Evolutionary conservation across 2,329 filamentous ascomycete genomes (phyloP).

Genomic region (Neofusicoccum sp.): DNA sequence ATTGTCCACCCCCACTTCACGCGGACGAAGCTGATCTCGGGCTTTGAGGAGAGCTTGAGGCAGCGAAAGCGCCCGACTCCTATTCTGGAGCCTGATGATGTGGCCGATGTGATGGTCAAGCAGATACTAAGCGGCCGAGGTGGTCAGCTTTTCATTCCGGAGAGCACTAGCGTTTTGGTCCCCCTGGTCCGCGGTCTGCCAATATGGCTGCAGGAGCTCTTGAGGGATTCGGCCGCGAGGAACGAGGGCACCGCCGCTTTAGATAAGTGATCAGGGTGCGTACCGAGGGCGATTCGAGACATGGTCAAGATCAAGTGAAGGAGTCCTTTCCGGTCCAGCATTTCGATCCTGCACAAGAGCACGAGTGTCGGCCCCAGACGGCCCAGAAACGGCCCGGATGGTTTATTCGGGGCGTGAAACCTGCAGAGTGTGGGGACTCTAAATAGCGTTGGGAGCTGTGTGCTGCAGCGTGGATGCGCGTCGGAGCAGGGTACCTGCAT

Average conservation of each 20-base stretch:
- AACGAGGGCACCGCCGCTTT: neutral
- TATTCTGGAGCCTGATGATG: slow-evolving; percentile 26
- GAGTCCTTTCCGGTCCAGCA: neutral
- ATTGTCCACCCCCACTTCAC: slow-evolving; percentile 32
- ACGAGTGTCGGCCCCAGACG: neutral
- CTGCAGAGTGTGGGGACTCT: neutral
- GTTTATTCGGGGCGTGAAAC: neutral
- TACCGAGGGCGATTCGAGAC: neutral
- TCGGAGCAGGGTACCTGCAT: neutral
- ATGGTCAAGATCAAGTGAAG: neutral
- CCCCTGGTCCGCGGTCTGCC: slow-evolving; percentile 31
- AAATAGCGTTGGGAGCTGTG: neutral
- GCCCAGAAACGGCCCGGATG: neutral
- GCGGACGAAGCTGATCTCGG: slow-evolving; percentile 28
- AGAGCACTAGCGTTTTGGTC: slow-evolving; percentile 23
- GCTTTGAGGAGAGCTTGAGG: slow-evolving; percentile 12
- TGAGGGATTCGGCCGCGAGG: slow-evolving; percentile 21
- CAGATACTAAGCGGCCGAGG: slow-evolving; percentile 28
- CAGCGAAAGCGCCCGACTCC: slow-evolving; percentile 11
- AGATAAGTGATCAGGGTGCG: neutral
- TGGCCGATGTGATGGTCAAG: slow-evolving; percentile 26
- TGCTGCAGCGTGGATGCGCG: neutral
- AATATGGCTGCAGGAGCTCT: slow-evolving; percentile 27
- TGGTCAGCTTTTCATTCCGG: slow-evolving; percentile 27
- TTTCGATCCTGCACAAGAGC: neutral